Evolutionary conservation across 2,329 filamentous ascomycete species (phyloP).

Genomic region (Mollisia scopiformis): DNA sequence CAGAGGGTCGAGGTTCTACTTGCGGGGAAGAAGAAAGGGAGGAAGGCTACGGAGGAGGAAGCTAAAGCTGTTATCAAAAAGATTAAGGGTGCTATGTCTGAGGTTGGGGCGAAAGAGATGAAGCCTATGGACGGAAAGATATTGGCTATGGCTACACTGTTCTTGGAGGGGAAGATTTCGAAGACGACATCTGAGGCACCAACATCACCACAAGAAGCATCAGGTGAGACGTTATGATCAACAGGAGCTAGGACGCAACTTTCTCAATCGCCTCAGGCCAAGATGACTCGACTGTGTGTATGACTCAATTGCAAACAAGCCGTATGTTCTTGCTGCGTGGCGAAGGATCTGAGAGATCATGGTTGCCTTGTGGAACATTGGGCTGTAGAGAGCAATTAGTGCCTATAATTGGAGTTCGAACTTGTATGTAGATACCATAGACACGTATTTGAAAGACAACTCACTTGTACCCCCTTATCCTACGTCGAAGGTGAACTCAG

Average conservation of each 20-base stretch:
- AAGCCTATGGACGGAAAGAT: conserved; percentile 49
- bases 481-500: no score
- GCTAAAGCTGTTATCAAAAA: conserved; percentile 58
- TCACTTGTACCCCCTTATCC: background rate
- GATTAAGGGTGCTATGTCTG: conserved; percentile 44
- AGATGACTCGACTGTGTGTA: no score
- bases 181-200: background rate
- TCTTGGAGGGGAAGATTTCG: conserved; percentile 43
- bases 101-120: conserved; percentile 45
- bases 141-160: conserved; percentile 47
- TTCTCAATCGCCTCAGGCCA: no score
- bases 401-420: background rate
- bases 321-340: background rate
- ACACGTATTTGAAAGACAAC: background rate
- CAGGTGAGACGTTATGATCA: no score
- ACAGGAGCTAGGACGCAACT: no score
- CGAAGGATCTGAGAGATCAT: background rate
- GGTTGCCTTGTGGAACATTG: background rate
- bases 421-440: background rate
- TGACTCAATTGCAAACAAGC: background rate
- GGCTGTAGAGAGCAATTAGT: background rate
- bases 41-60: conserved; percentile 63
- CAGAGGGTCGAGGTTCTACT: conserved; percentile 75
- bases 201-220: no score
- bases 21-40: conserved; percentile 66